Evolutionary conservation across 1,284 basidiomycete species (phyloP).

Genomic region (Stygiomarasmius scandens): DNA sequence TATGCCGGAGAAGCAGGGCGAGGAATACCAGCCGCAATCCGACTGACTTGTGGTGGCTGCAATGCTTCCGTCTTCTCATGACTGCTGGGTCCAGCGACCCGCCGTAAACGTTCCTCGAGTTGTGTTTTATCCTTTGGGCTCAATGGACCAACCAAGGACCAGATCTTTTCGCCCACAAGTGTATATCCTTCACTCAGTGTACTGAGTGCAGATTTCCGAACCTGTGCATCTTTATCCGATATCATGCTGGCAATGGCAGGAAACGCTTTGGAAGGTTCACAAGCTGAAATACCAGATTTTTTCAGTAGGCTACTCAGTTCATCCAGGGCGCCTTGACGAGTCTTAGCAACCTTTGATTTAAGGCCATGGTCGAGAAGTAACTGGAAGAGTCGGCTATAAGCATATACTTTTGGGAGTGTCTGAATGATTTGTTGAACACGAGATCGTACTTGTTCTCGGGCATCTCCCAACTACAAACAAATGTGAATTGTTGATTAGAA

Average conservation of each 20-base stretch:
- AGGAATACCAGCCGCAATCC: slow-evolving; percentile 50
- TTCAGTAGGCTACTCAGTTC: slow-evolving; percentile 81
- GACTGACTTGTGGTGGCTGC: slow-evolving; percentile 49
- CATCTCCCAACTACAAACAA: slow-evolving; percentile 72
- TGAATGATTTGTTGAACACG: slow-evolving; percentile 77
- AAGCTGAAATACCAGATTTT: slow-evolving; percentile 82
- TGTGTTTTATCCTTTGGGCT: slow-evolving; percentile 89
- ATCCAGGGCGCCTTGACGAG: slow-evolving; percentile 83
- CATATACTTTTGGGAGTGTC: slow-evolving; percentile 77
- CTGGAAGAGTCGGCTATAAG: slow-evolving; percentile 89
- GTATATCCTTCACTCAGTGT: slow-evolving; percentile 82
- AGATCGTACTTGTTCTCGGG: slow-evolving; percentile 72
- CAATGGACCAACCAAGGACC: slow-evolving; percentile 76
- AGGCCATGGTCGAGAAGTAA: slow-evolving; percentile 85
- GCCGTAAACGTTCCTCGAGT: slow-evolving; percentile 86
- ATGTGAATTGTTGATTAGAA: slow-evolving; percentile 9
- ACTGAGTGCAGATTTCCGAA: slow-evolving; percentile 82
- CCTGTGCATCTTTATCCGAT: slow-evolving; percentile 85
- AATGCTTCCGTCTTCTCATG: slow-evolving; percentile 48
- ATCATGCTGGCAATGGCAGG: slow-evolving; percentile 81
- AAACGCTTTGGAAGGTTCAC: slow-evolving; percentile 80
- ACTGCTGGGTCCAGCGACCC: slow-evolving; percentile 69
- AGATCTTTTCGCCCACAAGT: slow-evolving; percentile 85
- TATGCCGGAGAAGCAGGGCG: slow-evolving; percentile 61
- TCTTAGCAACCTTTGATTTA: slow-evolving; percentile 88